Percentiles rank a stretch among this genome's conserved stretches.
phyloP scores from a whole-genome alignment of 2,329 filamentous ascomycete genomes.

The Xylaria sp. region DNA sequence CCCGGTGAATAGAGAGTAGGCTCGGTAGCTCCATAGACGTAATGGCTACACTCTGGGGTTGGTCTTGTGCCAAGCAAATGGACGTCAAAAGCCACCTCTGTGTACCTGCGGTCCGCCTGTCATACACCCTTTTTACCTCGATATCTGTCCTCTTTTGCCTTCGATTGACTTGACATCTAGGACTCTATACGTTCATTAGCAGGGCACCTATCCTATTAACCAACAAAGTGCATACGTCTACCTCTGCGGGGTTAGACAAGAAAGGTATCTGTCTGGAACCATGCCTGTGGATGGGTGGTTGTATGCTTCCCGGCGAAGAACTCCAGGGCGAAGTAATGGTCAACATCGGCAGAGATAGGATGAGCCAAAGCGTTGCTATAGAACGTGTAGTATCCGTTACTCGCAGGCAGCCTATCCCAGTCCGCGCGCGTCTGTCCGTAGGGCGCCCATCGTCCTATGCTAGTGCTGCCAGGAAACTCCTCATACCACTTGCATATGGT shows the following conservation, averaged over 20 bases:
- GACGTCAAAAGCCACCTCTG: background rate
- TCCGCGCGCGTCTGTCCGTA: background rate
- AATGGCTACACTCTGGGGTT: no score
- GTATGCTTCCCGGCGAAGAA: conserved; percentile 14
- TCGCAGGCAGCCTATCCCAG: conserved; percentile 16
- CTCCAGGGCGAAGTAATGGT: conserved; percentile 15
- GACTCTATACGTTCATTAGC: background rate
- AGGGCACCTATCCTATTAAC: background rate
- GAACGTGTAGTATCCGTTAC: conserved; percentile 15
- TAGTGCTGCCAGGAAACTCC: background rate
- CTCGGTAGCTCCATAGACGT: background rate
- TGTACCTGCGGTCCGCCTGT: background rate
- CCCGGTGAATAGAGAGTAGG: background rate
- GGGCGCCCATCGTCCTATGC: conserved; percentile 4
- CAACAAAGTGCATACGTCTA: background rate
- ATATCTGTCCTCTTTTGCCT: no score
- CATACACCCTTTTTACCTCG: background rate
- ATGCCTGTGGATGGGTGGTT: background rate
- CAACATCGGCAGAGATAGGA: background rate
- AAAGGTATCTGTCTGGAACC: conserved; percentile 12
- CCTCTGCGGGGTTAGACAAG: background rate
- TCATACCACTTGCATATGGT: conserved; percentile 4
- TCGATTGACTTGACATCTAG: background rate
- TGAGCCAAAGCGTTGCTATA: background rate
- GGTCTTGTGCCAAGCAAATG: background rate